A percentile compares a stretch with the other conserved stretches of the same genome.
Evolutionary conservation across 805 yeast genomes (phyloP).

Genomic region (Kuraishia hungarica): DNA sequence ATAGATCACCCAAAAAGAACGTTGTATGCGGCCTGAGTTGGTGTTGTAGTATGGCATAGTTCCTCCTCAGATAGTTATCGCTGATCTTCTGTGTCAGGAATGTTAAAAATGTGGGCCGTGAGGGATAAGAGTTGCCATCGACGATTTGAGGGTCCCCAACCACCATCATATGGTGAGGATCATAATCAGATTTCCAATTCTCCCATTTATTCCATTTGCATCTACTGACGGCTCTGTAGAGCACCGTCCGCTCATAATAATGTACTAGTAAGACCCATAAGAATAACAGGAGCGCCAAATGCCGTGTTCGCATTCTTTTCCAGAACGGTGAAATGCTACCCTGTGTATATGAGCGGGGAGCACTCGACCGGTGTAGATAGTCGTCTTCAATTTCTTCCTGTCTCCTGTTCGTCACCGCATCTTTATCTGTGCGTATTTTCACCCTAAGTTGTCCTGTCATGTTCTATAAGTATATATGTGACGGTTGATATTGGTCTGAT

Average conservation of each 20-base stretch:
- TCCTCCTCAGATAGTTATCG: conserved; percentile 75
- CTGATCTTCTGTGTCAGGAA: conserved; percentile 51
- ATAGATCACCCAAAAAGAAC: conserved; percentile 81
- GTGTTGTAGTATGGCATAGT: conserved; percentile 52
- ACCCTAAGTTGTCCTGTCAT: not conserved
- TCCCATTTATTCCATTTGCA: conserved; percentile 71
- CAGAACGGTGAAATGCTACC: not conserved
- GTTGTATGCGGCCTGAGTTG: conserved; percentile 65
- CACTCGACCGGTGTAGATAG: not conserved
- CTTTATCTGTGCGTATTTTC: not conserved
- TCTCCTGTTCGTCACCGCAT: not conserved
- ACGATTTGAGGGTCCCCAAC: conserved; percentile 94
- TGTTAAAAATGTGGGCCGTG: conserved; percentile 40
- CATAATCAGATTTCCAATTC: conserved; percentile 28
- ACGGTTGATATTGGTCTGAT: too few relatives aligned
- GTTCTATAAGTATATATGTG: not conserved
- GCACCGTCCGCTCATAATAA: conserved; percentile 46
- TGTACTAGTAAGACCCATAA: conserved; percentile 38
- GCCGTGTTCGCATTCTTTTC: conserved; percentile 8
- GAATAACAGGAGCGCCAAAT: conserved; percentile 16
- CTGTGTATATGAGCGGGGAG: not conserved
- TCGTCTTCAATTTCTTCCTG: not conserved
- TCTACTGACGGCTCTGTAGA: conserved; percentile 30
- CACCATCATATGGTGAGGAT: conserved; percentile 19
- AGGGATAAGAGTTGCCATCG: conserved; percentile 83